A percentile compares a stretch with the other conserved stretches of the same genome.
These are phyloP conservation scores for Tuber magnatum DNA, from an alignment of 495 filamentous ascomycete genomes.

Conservation along the genomic window DNA sequence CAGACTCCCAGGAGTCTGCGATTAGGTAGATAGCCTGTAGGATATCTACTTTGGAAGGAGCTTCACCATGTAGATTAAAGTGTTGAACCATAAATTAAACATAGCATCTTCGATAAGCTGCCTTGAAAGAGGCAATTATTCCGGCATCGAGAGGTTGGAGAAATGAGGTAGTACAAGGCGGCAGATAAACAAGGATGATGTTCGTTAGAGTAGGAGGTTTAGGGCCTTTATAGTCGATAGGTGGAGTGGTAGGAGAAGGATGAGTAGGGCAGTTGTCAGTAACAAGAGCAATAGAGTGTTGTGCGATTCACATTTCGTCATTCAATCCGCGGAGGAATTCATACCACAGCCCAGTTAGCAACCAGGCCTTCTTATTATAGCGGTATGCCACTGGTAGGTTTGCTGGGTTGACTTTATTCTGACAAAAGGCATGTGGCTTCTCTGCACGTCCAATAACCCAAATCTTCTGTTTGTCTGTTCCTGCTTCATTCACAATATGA, in stretches of 20 bases:
- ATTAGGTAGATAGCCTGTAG: slow-evolving; percentile 31
- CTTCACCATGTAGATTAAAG: slow-evolving; percentile 6
- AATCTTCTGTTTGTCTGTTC: slow-evolving; percentile 27
- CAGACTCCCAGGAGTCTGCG: slow-evolving; percentile 18
- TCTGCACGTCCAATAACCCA: slow-evolving; percentile 20
- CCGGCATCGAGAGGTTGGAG: slow-evolving; percentile 24
- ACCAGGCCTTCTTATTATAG: slow-evolving; percentile 27
- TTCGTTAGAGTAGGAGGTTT: slow-evolving; percentile 29
- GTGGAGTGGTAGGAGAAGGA: slow-evolving; percentile 22
- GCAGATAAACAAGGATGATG: slow-evolving; percentile 32
- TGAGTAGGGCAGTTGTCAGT: slow-evolving; percentile 33
- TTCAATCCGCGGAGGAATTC: slow-evolving; percentile 30
- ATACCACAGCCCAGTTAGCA: slow-evolving; percentile 28
- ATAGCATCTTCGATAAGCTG: slow-evolving; percentile 26
- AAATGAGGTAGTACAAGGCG: slow-evolving; percentile 25
- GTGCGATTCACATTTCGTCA: slow-evolving; percentile 21
- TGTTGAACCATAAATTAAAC: slow-evolving; percentile 22
- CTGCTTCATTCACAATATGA: slow-evolving; percentile 25
- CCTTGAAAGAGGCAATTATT: slow-evolving; percentile 24
- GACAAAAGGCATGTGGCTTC: slow-evolving; percentile 20
- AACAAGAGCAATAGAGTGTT: slow-evolving; percentile 24
- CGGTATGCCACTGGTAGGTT: slow-evolving; percentile 30
- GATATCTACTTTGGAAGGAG: slow-evolving; percentile 16
- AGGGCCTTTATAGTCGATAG: slow-evolving; percentile 26
- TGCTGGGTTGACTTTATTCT: slow-evolving; percentile 28